These are phyloP conservation scores for Ustilago nuda DNA, from an alignment of 1,284 basidiomycete genomes.

Conservation along the genomic window DNA sequence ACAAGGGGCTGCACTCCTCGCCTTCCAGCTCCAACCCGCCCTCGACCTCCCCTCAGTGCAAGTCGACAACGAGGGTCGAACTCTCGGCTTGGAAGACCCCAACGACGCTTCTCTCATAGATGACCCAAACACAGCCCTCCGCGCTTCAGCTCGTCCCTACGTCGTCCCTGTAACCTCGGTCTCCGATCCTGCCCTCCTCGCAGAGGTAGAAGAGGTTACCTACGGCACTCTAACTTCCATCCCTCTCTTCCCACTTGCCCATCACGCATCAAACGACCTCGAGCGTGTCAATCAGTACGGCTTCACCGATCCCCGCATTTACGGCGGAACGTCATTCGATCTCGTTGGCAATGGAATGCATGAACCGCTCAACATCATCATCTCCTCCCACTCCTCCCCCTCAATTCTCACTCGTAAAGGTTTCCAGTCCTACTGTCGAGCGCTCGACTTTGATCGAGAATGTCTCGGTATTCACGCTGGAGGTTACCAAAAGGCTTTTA, in stretches of 20 bases:
- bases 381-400: constrained; percentile 55
- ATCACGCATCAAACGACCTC: background rate
- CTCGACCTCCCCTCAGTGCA: background rate
- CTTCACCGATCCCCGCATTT: constrained; percentile 53
- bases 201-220: constrained; percentile 17
- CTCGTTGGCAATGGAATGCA: constrained; percentile 45
- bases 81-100: constrained; percentile 50
- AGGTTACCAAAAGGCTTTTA: constrained; percentile 46
- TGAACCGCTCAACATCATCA: constrained; percentile 66
- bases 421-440: constrained; percentile 57
- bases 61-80: constrained; percentile 36
- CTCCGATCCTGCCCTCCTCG: constrained; percentile 17
- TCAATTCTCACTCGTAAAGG: constrained; percentile 57
- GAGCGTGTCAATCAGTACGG: constrained; percentile 41
- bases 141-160: constrained; percentile 10
- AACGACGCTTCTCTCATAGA: constrained; percentile 39
- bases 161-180: constrained; percentile 20
- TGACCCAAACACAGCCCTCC: constrained; percentile 22
- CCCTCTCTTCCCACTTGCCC: constrained; percentile 18
- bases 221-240: constrained; percentile 31
- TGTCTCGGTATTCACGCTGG: constrained; percentile 65
- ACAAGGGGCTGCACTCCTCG: constrained; percentile 7
- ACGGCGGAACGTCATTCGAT: constrained; percentile 54
- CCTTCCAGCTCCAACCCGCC: background rate
- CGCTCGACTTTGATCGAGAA: constrained; percentile 64